Conservation (phyloP, 306 rosid species). For the Casuarina equisetifolia region DNA sequence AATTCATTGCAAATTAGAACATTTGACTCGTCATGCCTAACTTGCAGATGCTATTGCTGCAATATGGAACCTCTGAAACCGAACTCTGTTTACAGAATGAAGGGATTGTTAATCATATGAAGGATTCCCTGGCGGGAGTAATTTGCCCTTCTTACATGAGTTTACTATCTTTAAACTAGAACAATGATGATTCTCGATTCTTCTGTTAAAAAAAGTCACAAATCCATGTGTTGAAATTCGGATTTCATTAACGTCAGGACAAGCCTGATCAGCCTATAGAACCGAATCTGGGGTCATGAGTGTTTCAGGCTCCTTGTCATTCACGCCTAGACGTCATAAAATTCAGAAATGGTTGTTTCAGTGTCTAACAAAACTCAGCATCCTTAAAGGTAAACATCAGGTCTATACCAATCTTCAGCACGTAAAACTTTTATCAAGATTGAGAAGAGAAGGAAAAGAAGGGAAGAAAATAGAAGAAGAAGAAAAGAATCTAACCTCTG, state of each 20-base stretch:
- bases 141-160: not conserved
- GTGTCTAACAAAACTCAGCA: not conserved
- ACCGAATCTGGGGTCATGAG: no score
- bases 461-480: not conserved
- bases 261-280: no score
- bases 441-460: slow-evolving; percentile 1
- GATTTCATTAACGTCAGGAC: not conserved
- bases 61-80: not conserved
- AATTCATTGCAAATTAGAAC: slow-evolving; percentile 7
- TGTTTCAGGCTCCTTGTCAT: not conserved
- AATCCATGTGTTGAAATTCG: not conserved
- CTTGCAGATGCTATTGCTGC: slow-evolving; percentile 18
- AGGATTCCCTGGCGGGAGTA: not conserved
- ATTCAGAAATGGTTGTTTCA: not conserved
- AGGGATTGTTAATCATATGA: no score
- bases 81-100: not conserved
- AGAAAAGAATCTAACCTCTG: slow-evolving; percentile 58
- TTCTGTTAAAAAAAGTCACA: not conserved
- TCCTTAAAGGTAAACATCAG: not conserved
- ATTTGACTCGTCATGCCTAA: slow-evolving; percentile 10
- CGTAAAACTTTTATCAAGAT: not conserved
- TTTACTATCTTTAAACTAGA: not conserved
- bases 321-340: not conserved
- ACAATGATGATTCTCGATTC: not conserved
- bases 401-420: not conserved